Evolutionary conservation across 2,329 filamentous ascomycete genomes (phyloP).

Genomic region (Venturia asperata): DNA sequence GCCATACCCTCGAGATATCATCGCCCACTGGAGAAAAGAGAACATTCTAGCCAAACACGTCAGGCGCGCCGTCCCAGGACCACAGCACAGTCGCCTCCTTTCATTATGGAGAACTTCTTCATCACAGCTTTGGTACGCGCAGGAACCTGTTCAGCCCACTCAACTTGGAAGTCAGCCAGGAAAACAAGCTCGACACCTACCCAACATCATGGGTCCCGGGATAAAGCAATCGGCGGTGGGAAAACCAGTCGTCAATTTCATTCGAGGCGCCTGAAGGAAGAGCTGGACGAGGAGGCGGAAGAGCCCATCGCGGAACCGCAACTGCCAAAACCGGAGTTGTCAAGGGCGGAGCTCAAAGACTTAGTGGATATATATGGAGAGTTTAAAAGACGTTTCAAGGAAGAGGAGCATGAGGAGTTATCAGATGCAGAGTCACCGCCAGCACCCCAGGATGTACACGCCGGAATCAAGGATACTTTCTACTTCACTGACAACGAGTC

Average conservation of each 20-base stretch:
- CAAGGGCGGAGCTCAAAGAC: conserved; percentile 10
- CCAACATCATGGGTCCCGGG: neutral
- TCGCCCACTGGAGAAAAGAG: neutral
- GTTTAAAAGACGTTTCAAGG: conserved; percentile 9
- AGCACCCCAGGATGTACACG: neutral
- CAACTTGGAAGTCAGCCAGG: conserved; percentile 21
- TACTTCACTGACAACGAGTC: conserved; percentile 14
- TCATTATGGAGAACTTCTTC: conserved; percentile 45
- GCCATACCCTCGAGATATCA: neutral
- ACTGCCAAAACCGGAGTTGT: conserved; percentile 17
- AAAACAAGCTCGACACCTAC: neutral
- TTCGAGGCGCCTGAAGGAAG: neutral
- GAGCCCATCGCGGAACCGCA: neutral
- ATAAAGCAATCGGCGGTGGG: conserved; percentile 10
- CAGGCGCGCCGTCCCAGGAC: neutral
- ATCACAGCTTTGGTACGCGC: conserved; percentile 48
- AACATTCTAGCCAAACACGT: neutral
- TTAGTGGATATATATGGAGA: conserved; percentile 19
- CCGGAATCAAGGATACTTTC: conserved; percentile 7
- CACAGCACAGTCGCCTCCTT: conserved; percentile 19
- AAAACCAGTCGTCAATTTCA: conserved; percentile 19
- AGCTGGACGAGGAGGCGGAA: conserved; percentile 19
- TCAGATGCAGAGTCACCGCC: neutral
- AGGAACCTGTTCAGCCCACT: conserved; percentile 44
- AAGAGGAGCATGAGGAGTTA: conserved; percentile 20